Evolutionary conservation across 352 stramenopile genomes (phyloP), one percentile per base, ranked within the genome.

Genomic region (Plasmopara muralis): DNA sequence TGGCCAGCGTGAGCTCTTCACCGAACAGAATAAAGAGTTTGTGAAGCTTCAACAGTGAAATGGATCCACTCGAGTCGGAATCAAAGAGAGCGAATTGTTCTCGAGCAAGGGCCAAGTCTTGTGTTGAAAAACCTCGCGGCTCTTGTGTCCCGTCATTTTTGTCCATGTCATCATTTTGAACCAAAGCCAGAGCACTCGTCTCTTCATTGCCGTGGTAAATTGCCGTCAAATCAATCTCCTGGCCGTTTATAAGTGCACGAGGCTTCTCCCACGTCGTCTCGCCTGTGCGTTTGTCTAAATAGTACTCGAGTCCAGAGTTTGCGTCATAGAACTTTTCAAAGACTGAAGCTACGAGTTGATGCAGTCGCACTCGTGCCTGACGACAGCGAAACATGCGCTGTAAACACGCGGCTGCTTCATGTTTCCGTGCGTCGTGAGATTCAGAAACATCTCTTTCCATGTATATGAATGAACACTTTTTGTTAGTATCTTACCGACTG

Each of bases 211-310:
- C 50, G 38, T 64, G 43, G 25, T 78, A 73, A 3, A 68, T 59
- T 8, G 53, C 55, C 45, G 72, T 69, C 7, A 86, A 44, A 30
- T 62, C 60, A 35, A 86, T 63, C 44, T 88, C 77, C 4, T 78
- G 66, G 8, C 74, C 61, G 8, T 41, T 40, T 25, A 69, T 69
- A 14, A 91, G 64, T n/a, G 68, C 40, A 25, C 59, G 68, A 15
- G 78, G 81, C 46, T 88, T 89, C 38, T 85, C 70, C 78, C 81
- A 92, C 46, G 76, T 85, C 28, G 72, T 88, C 60, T 88, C 68
- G 16, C 74, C 67, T 25, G 77, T 86, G 13, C 66, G 66, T 38
- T 71, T 80, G 53, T 89, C 85, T 61, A 85, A 50, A 56, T 92
- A 92, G 57, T 89, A 89, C 50, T 73, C 81, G 4, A 66, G 46